Conservation (phyloP, 805 yeast genomes). For the Wickerhamiella azyma region DNA sequence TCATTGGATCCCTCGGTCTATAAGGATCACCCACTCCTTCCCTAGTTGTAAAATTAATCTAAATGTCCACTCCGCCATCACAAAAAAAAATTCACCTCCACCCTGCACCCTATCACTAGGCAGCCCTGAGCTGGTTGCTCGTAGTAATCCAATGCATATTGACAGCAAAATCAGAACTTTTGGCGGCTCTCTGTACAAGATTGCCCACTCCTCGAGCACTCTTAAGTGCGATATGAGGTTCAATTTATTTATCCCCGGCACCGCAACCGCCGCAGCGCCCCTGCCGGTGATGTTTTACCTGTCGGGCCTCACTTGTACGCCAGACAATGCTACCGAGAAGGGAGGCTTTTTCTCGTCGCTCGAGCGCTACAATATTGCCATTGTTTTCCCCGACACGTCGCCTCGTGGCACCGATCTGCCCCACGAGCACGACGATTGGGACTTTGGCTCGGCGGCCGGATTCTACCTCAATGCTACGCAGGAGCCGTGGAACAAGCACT, state of each 20-base stretch:
- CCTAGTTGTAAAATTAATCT: too few relatives aligned
- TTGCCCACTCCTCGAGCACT: conserved; percentile 53
- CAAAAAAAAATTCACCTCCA: too few relatives aligned
- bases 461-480: conserved; percentile 78
- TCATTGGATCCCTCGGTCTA: too few relatives aligned
- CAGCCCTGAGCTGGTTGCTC: too few relatives aligned
- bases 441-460: conserved; percentile 92
- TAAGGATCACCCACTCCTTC: too few relatives aligned
- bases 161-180: conserved; percentile 25
- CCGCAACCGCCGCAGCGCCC: conserved; percentile 17
- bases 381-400: conserved; percentile 92
- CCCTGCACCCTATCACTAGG: too few relatives aligned
- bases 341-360: conserved; percentile 64
- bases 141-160: neutral
- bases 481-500: conserved; percentile 56
- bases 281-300: conserved; percentile 69
- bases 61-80: too few relatives aligned
- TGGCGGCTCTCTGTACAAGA: conserved; percentile 64
- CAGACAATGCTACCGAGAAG: conserved; percentile 86
- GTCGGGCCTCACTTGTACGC: conserved; percentile 87
- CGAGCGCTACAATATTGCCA: conserved; percentile 66
- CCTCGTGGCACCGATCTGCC: conserved; percentile 71
- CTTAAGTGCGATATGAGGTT: conserved; percentile 69
- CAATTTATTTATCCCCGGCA: conserved; percentile 67
- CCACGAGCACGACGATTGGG: conserved; percentile 78